These are phyloP conservation scores for Astrocystis sublimbata DNA, from an alignment of 495 filamentous ascomycete species.

Conservation along the genomic window DNA sequence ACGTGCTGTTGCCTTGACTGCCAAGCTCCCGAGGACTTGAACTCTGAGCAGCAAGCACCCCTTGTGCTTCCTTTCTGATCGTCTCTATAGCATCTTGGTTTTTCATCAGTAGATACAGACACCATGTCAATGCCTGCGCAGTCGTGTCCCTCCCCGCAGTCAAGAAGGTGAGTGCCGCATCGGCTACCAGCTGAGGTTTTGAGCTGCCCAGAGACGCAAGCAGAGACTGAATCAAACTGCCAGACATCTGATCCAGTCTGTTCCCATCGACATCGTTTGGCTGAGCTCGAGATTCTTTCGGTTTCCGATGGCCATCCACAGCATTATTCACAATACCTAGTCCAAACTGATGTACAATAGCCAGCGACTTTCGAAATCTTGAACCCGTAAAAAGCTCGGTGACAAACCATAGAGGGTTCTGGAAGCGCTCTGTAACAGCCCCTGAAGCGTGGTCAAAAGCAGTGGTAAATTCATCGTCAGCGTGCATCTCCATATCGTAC, in stretches of 20 bases:
- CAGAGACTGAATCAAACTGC: slow-evolving; percentile 57
- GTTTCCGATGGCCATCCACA: slow-evolving; percentile 27
- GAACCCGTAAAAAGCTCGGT: slow-evolving; percentile 54
- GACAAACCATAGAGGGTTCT: slow-evolving; percentile 60
- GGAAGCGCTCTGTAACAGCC: slow-evolving; percentile 58
- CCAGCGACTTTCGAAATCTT: slow-evolving; percentile 47
- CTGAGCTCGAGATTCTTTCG: background rate
- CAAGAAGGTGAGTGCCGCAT: slow-evolving; percentile 62
- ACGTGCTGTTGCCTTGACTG: slow-evolving; percentile 26
- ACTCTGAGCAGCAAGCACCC: slow-evolving; percentile 17
- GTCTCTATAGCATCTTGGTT: slow-evolving; percentile 39
- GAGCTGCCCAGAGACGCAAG: slow-evolving; percentile 54
- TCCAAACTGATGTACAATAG: slow-evolving; percentile 52
- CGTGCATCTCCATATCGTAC: slow-evolving; percentile 63
- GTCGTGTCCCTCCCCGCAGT: slow-evolving; percentile 62
- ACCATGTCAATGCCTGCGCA: slow-evolving; percentile 62
- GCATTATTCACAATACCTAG: slow-evolving; percentile 52
- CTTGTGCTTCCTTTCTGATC: slow-evolving; percentile 45
- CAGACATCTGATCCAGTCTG: slow-evolving; percentile 48
- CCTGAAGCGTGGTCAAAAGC: slow-evolving; percentile 62
- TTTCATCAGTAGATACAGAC: slow-evolving; percentile 56
- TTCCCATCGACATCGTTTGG: slow-evolving; percentile 21
- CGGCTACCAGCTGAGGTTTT: slow-evolving; percentile 49
- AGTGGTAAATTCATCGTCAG: slow-evolving; percentile 55
- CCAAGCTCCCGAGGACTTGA: background rate